Conservation (phyloP, 2,329 filamentous ascomycete species). For the Colletotrichum tamarilloi region DNA sequence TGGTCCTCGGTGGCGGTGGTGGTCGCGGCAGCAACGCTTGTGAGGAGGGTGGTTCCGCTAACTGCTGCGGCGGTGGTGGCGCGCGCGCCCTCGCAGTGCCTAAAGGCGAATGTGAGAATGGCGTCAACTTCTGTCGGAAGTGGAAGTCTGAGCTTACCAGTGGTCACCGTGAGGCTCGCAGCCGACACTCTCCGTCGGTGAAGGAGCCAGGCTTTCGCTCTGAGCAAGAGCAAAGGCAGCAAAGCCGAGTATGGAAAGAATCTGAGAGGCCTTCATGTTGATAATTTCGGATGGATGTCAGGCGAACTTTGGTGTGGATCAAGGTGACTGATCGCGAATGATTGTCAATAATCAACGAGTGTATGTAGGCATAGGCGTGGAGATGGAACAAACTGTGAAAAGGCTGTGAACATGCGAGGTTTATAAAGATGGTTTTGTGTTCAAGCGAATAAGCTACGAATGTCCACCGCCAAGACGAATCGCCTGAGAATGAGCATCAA, state of each 20-base stretch:
- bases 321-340: no score
- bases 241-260: slow-evolving; percentile 33
- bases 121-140: background rate
- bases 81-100: slow-evolving; percentile 36
- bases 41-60: slow-evolving; percentile 2
- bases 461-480: background rate
- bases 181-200: slow-evolving; percentile 48
- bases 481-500: background rate
- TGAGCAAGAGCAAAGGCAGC: slow-evolving; percentile 20
- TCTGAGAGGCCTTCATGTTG: slow-evolving; percentile 34
- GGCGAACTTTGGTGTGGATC: background rate
- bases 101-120: background rate
- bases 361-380: no score
- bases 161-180: slow-evolving; percentile 53
- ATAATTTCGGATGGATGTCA: background rate
- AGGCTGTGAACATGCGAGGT: background rate
- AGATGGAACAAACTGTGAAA: no score
- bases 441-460: background rate
- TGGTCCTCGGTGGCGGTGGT: slow-evolving; percentile 17
- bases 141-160: slow-evolving; percentile 40
- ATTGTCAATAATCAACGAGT: background rate
- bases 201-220: slow-evolving; percentile 41
- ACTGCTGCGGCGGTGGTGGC: background rate
- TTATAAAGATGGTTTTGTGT: background rate
- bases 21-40: slow-evolving; percentile 9